Conservation (phyloP, 352 stramenopile species). For the Pythium aquatile region DNA sequence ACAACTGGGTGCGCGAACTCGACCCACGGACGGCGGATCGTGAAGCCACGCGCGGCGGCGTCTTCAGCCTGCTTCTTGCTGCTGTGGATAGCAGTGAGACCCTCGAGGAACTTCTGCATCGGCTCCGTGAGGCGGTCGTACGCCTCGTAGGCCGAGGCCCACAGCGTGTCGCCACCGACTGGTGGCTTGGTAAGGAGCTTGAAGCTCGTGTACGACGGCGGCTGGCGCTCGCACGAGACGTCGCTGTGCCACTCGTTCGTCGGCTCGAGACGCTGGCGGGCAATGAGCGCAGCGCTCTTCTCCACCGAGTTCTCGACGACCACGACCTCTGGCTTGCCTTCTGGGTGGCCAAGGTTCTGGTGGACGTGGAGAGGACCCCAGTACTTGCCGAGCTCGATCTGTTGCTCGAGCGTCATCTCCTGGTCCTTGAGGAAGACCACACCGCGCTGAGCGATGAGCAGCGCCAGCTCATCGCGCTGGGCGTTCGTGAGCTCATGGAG, state of each 20-base stretch:
- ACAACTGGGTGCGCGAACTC: constrained; percentile 42
- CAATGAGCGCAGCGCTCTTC: constrained; percentile 5
- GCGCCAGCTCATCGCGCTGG: constrained; percentile 26
- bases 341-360: constrained; percentile 20
- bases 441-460: constrained; percentile 14
- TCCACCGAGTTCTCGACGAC: constrained; percentile 4
- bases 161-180: constrained; percentile 42
- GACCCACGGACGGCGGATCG: constrained; percentile 32
- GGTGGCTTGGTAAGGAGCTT: constrained; percentile 33
- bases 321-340: constrained; percentile 22
- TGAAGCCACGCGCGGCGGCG: constrained; percentile 25
- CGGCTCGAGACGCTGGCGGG: constrained; percentile 28
- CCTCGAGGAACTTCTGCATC: constrained; percentile 41
- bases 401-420: constrained; percentile 25
- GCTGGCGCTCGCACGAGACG: constrained; percentile 38
- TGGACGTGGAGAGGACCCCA: constrained; percentile 37
- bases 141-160: constrained; percentile 41
- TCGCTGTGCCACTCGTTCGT: constrained; percentile 42
- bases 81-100: constrained; percentile 44
- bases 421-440: constrained; percentile 23
- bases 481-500: constrained; percentile 33
- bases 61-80: constrained; percentile 37
- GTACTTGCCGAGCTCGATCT: constrained; percentile 31
- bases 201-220: constrained; percentile 36
- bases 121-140: constrained; percentile 40